Conservation (phyloP, 192 early-diverging fungal species). For the Gaertneriomyces semiglobifer region DNA sequence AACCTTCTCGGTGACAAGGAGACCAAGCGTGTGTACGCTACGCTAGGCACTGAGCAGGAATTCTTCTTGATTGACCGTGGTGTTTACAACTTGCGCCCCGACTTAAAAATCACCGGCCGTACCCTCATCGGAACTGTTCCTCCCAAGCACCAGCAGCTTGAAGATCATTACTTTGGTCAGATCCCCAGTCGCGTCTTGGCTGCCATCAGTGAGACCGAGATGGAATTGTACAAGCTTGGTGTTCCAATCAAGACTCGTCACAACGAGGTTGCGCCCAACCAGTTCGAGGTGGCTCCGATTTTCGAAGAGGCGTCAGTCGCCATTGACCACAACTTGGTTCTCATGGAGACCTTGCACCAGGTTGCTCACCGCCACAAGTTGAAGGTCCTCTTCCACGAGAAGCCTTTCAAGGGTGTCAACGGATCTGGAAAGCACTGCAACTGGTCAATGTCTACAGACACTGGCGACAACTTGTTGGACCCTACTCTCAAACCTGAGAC, state of each 20-base stretch:
- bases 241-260: constrained; percentile 99
- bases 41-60: constrained; percentile 97
- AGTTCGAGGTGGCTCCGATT: constrained; percentile 98
- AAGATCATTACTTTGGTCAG: constrained; percentile 99
- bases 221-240: constrained; percentile 90
- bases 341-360: constrained; percentile 96
- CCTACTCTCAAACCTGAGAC: constrained; percentile 94
- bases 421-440: constrained; percentile 99
- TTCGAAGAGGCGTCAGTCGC: constrained; percentile 95
- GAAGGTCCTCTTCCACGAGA: constrained; percentile 97
- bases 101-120: constrained; percentile 94
- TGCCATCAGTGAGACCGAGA: constrained; percentile 87
- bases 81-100: constrained; percentile 89
- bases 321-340: constrained; percentile 97
- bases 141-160: constrained; percentile 97
- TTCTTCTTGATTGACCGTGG: constrained; percentile 97
- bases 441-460: constrained; percentile 93
- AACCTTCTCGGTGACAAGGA: constrained; percentile 73
- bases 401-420: constrained; percentile 98
- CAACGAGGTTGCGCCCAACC: constrained; percentile 98
- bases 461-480: constrained; percentile 95
- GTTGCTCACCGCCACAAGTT: constrained; percentile 97
- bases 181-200: constrained; percentile 91
- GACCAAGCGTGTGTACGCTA: constrained; percentile 82
- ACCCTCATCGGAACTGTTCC: constrained; percentile 91